Percentiles rank a stretch among this genome's conserved stretches.
These are phyloP conservation scores for Paraphoma chrysanthemicola DNA, from an alignment of 2,329 filamentous ascomycete species.

Conservation along the genomic window DNA sequence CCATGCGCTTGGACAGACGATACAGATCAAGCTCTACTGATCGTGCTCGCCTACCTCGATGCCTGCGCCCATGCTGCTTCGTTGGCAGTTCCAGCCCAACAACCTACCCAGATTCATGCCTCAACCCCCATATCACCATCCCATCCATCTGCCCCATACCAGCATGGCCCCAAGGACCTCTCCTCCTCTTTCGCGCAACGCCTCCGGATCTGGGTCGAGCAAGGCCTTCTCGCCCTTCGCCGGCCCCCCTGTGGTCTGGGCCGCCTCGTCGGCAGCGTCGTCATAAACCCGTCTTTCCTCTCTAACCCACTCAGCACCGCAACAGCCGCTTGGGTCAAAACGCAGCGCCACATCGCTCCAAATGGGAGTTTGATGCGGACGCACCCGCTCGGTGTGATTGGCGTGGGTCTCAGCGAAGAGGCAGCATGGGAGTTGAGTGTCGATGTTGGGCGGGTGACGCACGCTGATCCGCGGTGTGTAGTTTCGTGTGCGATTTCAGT, in stretches of 20 bases:
- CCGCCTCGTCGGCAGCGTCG: conserved; percentile 56
- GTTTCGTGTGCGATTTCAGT: conserved; percentile 58
- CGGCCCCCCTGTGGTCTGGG: conserved; percentile 59
- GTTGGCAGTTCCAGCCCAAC: no score
- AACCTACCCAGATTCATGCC: neutral
- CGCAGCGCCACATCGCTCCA: conserved; percentile 52
- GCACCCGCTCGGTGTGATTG: conserved; percentile 59
- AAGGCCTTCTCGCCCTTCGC: conserved; percentile 56
- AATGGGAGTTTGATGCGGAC: conserved; percentile 64
- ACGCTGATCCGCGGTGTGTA: conserved; percentile 61
- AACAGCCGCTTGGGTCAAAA: conserved; percentile 51
- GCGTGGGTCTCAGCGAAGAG: conserved; percentile 49
- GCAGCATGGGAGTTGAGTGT: conserved; percentile 55
- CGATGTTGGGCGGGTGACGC: conserved; percentile 55
- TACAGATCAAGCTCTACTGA: conserved; percentile 61
- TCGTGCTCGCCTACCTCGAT: conserved; percentile 58
- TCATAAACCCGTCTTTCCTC: conserved; percentile 49
- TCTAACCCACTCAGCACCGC: conserved; percentile 51
- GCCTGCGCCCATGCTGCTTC: conserved; percentile 34
- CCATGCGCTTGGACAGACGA: conserved; percentile 61
- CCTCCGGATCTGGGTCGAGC: conserved; percentile 56
- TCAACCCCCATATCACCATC: neutral
- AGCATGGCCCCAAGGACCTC: conserved; percentile 22
- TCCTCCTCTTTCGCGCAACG: conserved; percentile 53
- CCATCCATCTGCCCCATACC: no score